Base-by-base conservation (phyloP, 306 rosid species). In the Fagus crenata region DNA sequence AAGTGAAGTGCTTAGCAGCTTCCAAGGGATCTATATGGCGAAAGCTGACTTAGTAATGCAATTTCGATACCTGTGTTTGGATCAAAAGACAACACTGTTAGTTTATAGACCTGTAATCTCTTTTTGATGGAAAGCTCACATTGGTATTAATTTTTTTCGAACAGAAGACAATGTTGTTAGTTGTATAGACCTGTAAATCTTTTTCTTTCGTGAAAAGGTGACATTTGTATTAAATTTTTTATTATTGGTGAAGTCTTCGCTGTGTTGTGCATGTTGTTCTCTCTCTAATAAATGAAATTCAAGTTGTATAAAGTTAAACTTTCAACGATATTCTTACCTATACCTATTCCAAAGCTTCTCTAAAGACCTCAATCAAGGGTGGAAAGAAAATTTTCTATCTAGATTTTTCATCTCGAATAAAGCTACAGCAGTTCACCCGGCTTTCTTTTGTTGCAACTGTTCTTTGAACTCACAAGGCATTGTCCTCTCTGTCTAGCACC, bases 11-110 rank as follows among this genome's bases (percentile, higher is more conserved):
- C 85, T 85, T 95, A 86, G 46, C 84, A 6, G 86, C 79, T 37
- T 49, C 96, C 71, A 92, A 88, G 85, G 97, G 87, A 36, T 88
- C 89, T 11, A 8, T 90, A 35, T 92, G 99, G 99, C 89, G 92
- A 60, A 95, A 95, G 84, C 91, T 90, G 74, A 90, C 92, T 60
- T 95, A 82, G 77, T 75, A 75, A 54, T 73, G 64, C 4, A 70
- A 69, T 82, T 54, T 77, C 69, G 37, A 7, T 65, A 65, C 14
- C 49, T 39, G 3, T 67, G 49, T n/a, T 40, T 37, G 41, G 71
- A 67, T 67, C 15, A n/a, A 13, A 39, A 7, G 13, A 67, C 33
- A 6, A 7, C n/a, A 49, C 71, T n/a, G 3, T 17, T 4, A 67
- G 9, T 39, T n/a, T 67, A 67, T n/a, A 67, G 71, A 67, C 51